Base-by-base conservation (phyloP, 805 yeast species). In the Middelhovenomyces tepae region DNA sequence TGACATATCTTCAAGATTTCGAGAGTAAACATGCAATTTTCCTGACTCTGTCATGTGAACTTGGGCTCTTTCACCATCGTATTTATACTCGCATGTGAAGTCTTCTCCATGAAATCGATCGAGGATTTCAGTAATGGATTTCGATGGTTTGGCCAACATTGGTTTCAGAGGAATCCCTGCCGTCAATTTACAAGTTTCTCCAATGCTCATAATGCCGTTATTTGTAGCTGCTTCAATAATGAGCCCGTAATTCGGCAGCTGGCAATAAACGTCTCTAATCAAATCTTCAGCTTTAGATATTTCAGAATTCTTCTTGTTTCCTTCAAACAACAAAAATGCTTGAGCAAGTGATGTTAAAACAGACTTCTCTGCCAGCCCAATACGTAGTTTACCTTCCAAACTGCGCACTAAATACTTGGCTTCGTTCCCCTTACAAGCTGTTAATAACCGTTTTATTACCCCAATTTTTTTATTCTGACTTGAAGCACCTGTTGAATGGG, bases 41-140 rank as follows among this genome's bases (percentile, higher is more conserved):
- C 63, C 62, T 2, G 91, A 89, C 0, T 67, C 56, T 9, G 83
- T 56, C 18, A 79, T 56, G 56, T 91, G 98, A 7, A 91, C 78
- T 54, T 91, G 98, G 0, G 97, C 97, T 47, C 98, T 71, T 59
- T 91, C 98, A 28, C 98, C 98, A 54, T 91, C 98, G 50, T 91
- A 91, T 51, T 91, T 91, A 60, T 87, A 91, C 54, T 91, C 98
- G 55, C 96, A 89, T 0, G 96, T 87, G 51, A 91, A 91, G 37
- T 73, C 73, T 45, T 78, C 79, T 28, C 78, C 85, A 43, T 80
- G 81, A 53, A 91, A 87, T 36, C 94, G 65, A 53, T 91, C 95
- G 40, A 91, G 65, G 1, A 91, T 83, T 53, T 91, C 98, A n/a
- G 81, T 72, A 22, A 91, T 78, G 2, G 95, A 73, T 51, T 91